Conservation (phyloP, 2,329 filamentous ascomycete species). For the Beauveria scarabaeidicola region DNA sequence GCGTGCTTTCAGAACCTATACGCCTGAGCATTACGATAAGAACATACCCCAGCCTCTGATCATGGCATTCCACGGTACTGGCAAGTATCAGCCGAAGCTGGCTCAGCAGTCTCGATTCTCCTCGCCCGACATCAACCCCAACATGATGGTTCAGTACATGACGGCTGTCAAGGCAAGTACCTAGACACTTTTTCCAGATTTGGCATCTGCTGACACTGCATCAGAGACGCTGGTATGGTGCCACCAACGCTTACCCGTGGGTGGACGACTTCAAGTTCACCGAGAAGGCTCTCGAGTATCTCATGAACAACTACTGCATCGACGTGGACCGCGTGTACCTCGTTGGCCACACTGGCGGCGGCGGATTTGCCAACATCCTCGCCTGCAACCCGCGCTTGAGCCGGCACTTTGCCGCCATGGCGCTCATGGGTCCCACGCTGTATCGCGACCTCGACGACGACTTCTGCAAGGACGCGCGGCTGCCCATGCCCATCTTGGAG, state of each 20-base stretch:
- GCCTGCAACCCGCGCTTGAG: slow-evolving; percentile 28
- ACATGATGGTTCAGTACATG: slow-evolving; percentile 31
- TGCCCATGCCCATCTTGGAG: slow-evolving; percentile 34
- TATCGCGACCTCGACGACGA: slow-evolving; percentile 11
- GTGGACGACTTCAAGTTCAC: slow-evolving; percentile 34
- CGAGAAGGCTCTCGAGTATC: slow-evolving; percentile 27
- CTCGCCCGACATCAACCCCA: not conserved
- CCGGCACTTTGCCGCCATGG: slow-evolving; percentile 28
- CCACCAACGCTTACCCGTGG: slow-evolving; percentile 21
- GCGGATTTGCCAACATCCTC: slow-evolving; percentile 30
- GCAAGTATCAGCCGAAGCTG: not conserved
- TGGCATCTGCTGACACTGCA: not conserved
- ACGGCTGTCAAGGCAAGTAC: slow-evolving; percentile 27
- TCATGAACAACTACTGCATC: slow-evolving; percentile 27
- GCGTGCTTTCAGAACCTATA: not conserved
- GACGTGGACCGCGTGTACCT: slow-evolving; percentile 29
- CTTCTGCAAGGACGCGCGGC: slow-evolving; percentile 28
- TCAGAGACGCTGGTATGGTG: slow-evolving; percentile 29
- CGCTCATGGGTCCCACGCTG: slow-evolving; percentile 20
- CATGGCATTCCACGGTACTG: not conserved
- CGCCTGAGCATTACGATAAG: not conserved
- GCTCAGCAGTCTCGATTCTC: not conserved
- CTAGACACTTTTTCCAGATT: not conserved
- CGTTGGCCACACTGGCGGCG: slow-evolving; percentile 31
- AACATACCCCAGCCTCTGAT: not conserved